Conservation (phyloP, 768 basidiomycete genomes). For the Amanita pseudoporphyria region DNA sequence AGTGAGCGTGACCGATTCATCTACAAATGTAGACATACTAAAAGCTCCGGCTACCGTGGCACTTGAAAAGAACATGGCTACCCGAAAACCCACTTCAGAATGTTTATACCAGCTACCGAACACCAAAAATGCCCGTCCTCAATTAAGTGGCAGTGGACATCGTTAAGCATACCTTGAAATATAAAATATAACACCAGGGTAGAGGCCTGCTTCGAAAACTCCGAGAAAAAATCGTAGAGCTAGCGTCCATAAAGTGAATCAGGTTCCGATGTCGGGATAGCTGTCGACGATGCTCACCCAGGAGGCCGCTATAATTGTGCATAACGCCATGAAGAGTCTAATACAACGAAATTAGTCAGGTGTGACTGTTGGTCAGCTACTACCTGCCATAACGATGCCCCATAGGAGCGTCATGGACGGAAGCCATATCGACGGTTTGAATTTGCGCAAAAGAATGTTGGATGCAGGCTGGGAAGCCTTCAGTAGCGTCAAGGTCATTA, state of each 20-base stretch:
- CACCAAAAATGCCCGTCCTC: too few relatives aligned
- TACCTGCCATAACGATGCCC: conserved; percentile 38
- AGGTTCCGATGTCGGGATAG: background rate
- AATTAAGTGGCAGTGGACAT: too few relatives aligned
- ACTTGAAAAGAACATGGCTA: conserved; percentile 72
- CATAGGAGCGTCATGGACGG: conserved; percentile 39
- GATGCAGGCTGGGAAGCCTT: conserved; percentile 40
- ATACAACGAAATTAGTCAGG: background rate
- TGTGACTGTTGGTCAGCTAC: background rate
- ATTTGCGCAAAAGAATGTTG: conserved; percentile 47
- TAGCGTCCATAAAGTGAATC: conserved; percentile 13
- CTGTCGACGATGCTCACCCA: conserved; percentile 23
- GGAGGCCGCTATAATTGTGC: conserved; percentile 48
- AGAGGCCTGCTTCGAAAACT: conserved; percentile 48
- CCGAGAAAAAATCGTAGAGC: conserved; percentile 59
- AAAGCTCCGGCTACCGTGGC: conserved; percentile 75
- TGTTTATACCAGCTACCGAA: conserved; percentile 66
- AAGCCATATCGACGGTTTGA: conserved; percentile 62
- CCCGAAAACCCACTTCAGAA: conserved; percentile 60
- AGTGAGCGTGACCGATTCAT: background rate
- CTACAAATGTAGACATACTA: conserved; percentile 28
- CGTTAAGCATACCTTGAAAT: conserved; percentile 37
- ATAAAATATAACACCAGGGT: conserved; percentile 52
- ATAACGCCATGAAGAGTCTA: conserved; percentile 59
- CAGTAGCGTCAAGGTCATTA: background rate